Conservation (phyloP, 345 rosid species). For the Hypericum perforatum region DNA sequence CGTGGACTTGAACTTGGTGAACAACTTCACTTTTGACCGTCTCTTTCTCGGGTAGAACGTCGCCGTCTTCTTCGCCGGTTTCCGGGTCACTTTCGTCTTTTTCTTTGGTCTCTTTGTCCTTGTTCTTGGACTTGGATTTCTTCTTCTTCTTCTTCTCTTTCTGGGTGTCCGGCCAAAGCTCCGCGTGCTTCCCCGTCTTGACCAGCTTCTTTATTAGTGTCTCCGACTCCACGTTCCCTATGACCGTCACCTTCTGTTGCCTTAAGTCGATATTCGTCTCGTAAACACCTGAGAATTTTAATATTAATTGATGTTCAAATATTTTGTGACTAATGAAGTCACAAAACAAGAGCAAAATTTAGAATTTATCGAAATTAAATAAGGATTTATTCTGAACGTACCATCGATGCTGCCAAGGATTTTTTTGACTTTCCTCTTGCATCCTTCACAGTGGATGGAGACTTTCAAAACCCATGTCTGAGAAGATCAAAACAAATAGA, state of each 20-base stretch:
- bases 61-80: constrained; percentile 30
- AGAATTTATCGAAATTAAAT: too few relatives aligned
- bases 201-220: constrained; percentile 22
- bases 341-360: too few relatives aligned
- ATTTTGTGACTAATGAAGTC: too few relatives aligned
- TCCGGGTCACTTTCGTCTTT: constrained; percentile 13
- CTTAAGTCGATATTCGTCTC: too few relatives aligned
- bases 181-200: constrained; percentile 20
- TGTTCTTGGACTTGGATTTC: constrained; percentile 12
- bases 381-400: background rate
- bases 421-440: constrained; percentile 23
- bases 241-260: constrained; percentile 3
- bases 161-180: constrained; percentile 15
- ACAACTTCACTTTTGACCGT: constrained; percentile 6
- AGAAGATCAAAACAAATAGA: background rate
- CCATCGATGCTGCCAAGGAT: constrained; percentile 17
- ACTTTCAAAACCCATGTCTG: constrained; percentile 24
- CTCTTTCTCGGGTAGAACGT: constrained; percentile 5
- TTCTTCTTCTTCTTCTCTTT: constrained; percentile 28
- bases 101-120: constrained; percentile 13
- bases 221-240: constrained; percentile 22
- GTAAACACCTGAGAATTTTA: too few relatives aligned
- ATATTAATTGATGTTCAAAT: too few relatives aligned
- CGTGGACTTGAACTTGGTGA: background rate
- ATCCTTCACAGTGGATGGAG: constrained; percentile 21